Evolutionary conservation across 2,329 filamentous ascomycete species (phyloP).

Genomic region (Chaetomiaceae sp.): DNA sequence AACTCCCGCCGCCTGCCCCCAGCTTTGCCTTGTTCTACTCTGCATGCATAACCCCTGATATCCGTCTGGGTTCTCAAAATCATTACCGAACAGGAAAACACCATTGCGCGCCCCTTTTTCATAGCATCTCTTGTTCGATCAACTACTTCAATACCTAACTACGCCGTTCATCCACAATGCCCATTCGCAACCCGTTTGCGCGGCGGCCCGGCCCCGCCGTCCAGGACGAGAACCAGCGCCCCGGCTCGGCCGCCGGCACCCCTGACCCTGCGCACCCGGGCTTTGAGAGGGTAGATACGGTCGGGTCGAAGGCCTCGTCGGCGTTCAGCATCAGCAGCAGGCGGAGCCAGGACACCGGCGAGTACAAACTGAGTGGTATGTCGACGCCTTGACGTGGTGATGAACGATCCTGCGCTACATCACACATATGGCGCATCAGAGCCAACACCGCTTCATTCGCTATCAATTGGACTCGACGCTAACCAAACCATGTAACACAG

Average conservation of each 20-base stretch:
- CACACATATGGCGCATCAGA: no score
- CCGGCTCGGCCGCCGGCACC: constrained; percentile 29
- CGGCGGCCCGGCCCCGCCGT: constrained; percentile 47
- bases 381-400: constrained; percentile 9
- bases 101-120: no score
- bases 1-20: background rate
- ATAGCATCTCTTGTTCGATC: background rate
- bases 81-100: no score
- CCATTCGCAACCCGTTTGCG: constrained; percentile 67
- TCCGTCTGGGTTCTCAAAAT: background rate
- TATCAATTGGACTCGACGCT: no score
- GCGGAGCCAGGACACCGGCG: constrained; percentile 57
- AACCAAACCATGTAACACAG: no score
- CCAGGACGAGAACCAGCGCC: constrained; percentile 49
- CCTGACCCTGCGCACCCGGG: constrained; percentile 42
- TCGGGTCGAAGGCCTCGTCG: constrained; percentile 56
- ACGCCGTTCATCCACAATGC: constrained; percentile 44
- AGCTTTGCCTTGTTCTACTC: no score
- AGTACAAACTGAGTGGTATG: constrained; percentile 77
- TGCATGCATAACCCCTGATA: constrained; percentile 1
- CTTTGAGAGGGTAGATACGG: constrained; percentile 57
- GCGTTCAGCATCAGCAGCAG: constrained; percentile 56
- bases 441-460: no score
- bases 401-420: background rate
- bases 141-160: background rate